A percentile compares a stretch with the other conserved stretches of the same genome.
These are phyloP conservation scores for Ichthyophthirius multifiliis DNA, from an alignment of 169 alveolate genomes.

Conservation along the genomic window DNA sequence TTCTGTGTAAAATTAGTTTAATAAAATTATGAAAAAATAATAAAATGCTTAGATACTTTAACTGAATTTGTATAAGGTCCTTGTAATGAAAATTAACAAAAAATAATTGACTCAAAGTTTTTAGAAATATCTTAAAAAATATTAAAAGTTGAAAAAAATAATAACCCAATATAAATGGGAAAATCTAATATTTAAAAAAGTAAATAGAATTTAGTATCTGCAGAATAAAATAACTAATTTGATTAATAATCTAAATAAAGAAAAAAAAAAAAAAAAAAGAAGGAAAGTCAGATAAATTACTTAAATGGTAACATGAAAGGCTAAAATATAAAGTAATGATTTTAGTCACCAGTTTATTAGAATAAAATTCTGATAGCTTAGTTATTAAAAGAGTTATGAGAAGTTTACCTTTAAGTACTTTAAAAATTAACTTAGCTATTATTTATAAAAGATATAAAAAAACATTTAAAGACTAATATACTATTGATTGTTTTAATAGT, in stretches of 20 bases:
- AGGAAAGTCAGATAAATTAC: background rate
- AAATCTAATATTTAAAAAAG: background rate
- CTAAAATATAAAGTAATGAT: slow-evolving; percentile 37
- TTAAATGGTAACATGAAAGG: slow-evolving; percentile 19
- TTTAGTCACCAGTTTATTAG: slow-evolving; percentile 16
- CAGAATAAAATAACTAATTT: background rate
- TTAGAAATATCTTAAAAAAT: slow-evolving; percentile 18
- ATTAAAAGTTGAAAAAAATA: background rate
- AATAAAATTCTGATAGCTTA: slow-evolving; percentile 19
- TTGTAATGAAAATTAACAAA: slow-evolving; percentile 26
- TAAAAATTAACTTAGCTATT: slow-evolving; percentile 17
- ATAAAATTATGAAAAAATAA: slow-evolving; percentile 20
- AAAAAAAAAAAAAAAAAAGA: background rate
- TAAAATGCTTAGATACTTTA: slow-evolving; percentile 21
- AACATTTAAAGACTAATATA: background rate
- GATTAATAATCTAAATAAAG: background rate
- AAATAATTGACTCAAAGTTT: slow-evolving; percentile 33
- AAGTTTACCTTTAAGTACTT: slow-evolving; percentile 4
- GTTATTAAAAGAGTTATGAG: slow-evolving; percentile 40
- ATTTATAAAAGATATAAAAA: slow-evolving; percentile 31
- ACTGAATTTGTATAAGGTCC: slow-evolving; percentile 38
- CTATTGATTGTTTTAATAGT: slow-evolving; percentile 12
- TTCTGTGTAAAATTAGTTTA: background rate
- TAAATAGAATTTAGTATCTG: background rate
- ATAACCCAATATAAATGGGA: background rate